These are phyloP conservation scores for Saccharum officinarum DNA, from an alignment of 176 grass and related monocot species.

Conservation along the genomic window DNA sequence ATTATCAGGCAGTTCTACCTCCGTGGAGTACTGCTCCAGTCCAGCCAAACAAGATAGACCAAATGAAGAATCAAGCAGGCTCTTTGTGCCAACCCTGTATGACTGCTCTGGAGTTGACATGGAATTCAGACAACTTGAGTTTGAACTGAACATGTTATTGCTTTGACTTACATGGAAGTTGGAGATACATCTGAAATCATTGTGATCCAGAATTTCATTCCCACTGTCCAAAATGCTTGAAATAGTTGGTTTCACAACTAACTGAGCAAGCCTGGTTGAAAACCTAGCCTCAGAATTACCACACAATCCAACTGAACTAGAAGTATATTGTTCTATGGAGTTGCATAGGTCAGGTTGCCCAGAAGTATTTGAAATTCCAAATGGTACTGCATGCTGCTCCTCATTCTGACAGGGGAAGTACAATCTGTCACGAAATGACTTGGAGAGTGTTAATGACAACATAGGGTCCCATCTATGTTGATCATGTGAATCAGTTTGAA, in stretches of 20 bases:
- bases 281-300: conserved; percentile 20
- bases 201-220: conserved; percentile 30
- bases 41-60: conserved; percentile 34
- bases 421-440: conserved; percentile 25
- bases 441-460: conserved; percentile 5
- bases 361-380: conserved; percentile 32
- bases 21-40: conserved; percentile 14
- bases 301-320: conserved; percentile 35
- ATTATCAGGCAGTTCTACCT: conserved; percentile 31
- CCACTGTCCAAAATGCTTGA: conserved; percentile 35
- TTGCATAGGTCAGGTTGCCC: conserved; percentile 26
- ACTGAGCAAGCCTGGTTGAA: conserved; percentile 23
- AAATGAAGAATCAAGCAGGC: conserved; percentile 16
- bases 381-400: conserved; percentile 35
- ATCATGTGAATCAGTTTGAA: conserved; percentile 33
- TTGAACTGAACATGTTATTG: conserved; percentile 16
- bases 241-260: conserved; percentile 30
- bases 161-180: conserved; percentile 27
- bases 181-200: conserved; percentile 22
- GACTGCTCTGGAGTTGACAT: conserved; percentile 32
- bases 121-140: conserved; percentile 23
- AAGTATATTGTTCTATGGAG: conserved; percentile 28
- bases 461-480: conserved; percentile 28
- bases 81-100: conserved; percentile 19
- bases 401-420: conserved; percentile 33